These are phyloP conservation scores for Terfezia claveryi DNA, from an alignment of 495 filamentous ascomycete genomes.

Conservation along the genomic window DNA sequence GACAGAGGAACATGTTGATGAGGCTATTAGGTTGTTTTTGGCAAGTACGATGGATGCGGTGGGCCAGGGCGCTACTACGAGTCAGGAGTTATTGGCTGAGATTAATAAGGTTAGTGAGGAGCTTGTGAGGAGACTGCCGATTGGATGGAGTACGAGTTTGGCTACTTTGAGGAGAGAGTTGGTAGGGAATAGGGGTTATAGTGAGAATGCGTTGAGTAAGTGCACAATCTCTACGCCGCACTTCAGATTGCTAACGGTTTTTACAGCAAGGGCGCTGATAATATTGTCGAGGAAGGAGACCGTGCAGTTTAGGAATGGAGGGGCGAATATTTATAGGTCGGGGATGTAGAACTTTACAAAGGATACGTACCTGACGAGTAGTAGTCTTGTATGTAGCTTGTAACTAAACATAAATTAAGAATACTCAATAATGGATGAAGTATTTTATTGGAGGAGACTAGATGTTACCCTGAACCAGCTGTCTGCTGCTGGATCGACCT, in stretches of 20 bases:
- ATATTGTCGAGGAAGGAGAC: constrained; percentile 75
- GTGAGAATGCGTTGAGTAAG: constrained; percentile 45
- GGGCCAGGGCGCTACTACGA: constrained; percentile 63
- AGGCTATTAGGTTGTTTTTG: constrained; percentile 92
- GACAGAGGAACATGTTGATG: constrained; percentile 80
- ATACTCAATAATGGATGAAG: too few species aligned
- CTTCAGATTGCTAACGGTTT: neutral
- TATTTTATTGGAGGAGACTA: too few species aligned
- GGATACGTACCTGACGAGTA: too few species aligned
- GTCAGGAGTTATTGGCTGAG: constrained; percentile 76
- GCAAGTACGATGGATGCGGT: constrained; percentile 97
- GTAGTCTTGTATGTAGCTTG: too few species aligned
- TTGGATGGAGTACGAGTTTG: constrained; percentile 85
- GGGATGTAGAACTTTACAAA: constrained; percentile 25
- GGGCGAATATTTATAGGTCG: constrained; percentile 67
- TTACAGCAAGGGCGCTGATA: constrained; percentile 47
- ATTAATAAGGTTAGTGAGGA: constrained; percentile 76
- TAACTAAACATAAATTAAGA: too few species aligned
- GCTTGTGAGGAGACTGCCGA: constrained; percentile 64
- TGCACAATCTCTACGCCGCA: neutral
- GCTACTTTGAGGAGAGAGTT: constrained; percentile 74
- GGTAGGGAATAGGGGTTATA: constrained; percentile 68
- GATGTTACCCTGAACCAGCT: too few species aligned
- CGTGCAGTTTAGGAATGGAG: constrained; percentile 74
- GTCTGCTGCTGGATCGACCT: too few species aligned